Conservation (phyloP, 2,329 filamentous ascomycete species). For the Cryphonectria nitschkei region DNA sequence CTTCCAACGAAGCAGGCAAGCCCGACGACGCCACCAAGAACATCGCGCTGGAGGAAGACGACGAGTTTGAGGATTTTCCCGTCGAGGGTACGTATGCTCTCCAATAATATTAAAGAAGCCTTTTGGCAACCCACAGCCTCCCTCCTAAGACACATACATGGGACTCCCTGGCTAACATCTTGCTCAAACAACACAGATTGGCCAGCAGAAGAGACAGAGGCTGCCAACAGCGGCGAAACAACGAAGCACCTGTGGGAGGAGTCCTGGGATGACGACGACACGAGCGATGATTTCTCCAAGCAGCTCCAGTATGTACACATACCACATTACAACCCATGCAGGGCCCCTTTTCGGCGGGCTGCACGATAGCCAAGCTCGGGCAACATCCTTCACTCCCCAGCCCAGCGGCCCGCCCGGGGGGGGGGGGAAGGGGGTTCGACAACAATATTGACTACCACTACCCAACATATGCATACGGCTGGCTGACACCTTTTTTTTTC, state of each 20-base stretch:
- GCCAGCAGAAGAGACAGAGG: constrained; percentile 88
- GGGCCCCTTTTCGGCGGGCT: not conserved
- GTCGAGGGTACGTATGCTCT: constrained; percentile 72
- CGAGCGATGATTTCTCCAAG: constrained; percentile 91
- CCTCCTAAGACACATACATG: not conserved
- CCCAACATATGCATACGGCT: not conserved
- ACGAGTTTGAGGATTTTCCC: constrained; percentile 99
- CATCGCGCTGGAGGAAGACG: constrained; percentile 87
- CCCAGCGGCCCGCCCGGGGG: not conserved
- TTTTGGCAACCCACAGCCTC: not conserved
- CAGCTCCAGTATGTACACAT: constrained; percentile 76
- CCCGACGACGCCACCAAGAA: constrained; percentile 61
- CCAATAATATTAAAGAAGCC: constrained; percentile 11
- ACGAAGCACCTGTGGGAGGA: constrained; percentile 93
- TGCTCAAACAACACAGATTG: constrained; percentile 69
- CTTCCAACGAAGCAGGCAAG: constrained; percentile 42
- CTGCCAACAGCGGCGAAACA: constrained; percentile 69
- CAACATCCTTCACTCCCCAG: not conserved
- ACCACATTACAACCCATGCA: not conserved
- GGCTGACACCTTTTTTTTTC: not conserved
- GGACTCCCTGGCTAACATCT: not conserved
- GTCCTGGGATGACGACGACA: constrained; percentile 99
- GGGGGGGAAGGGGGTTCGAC: not conserved
- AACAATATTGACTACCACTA: not conserved
- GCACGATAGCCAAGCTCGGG: not conserved